Evolutionary conservation across 306 rosid genomes (phyloP), one percentile per base, ranked within the genome.

Genomic region (Mimosa bimucronata): DNA sequence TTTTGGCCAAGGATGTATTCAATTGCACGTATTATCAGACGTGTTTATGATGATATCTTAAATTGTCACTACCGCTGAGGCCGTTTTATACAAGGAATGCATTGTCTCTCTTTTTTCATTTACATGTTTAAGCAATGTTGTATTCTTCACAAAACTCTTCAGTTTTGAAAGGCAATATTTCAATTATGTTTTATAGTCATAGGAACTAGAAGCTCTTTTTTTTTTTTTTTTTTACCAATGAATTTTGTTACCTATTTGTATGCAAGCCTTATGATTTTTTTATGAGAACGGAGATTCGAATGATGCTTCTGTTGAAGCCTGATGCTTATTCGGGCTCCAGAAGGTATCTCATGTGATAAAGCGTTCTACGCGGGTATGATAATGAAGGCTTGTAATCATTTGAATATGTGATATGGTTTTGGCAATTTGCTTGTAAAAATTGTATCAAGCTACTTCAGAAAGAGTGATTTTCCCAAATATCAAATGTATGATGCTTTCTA

Each of bases 1-100:
- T 48, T 30, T 37, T 85, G 88, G 98, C 97, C 94, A 3, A 83
- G 90, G 97, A 92, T 87, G 98, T 55, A 74, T 9, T 77, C 8
- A 1, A 83, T 19, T 83, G 73, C 90, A 78, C 71, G 79, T 87
- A 84, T 80, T 82, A 80, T 30, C 97, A 91, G 95, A 91, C 28
- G 0, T 42, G 25, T 2, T 42, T 9, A 1, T 94, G 98, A 91
- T 88, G 97, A 89, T 83, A 90, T 19, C 50, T 19, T 25, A 42
- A 66, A 86, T 93, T 93, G 93, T 90, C 97, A 90, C 97, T 91
- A 91, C 92, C 87, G 75, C 91, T 85, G 91, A 88, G 88, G 88
- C 85, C 82, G 21, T 16, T 12, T 40, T 44, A 16, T 21, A 31
- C n/a, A 40, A 2, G 30, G 26, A 66, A 19, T 12, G 9, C 23